phyloP scores from a whole-genome alignment of 2,329 filamentous ascomycete species.

The Diaporthe aspalathi region DNA sequence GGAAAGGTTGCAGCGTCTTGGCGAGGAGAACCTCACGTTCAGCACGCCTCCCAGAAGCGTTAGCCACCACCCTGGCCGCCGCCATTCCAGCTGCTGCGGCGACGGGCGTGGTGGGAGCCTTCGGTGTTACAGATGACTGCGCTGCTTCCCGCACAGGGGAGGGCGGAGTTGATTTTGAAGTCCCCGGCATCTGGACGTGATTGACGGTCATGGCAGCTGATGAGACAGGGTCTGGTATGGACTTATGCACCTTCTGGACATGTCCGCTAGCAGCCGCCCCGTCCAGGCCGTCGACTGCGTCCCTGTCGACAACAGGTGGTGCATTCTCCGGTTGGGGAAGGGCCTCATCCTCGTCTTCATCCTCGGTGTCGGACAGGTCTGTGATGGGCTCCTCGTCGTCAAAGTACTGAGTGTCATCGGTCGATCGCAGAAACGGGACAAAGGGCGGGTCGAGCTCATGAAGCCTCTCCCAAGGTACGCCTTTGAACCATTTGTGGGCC shows the following conservation, averaged over 20 bases:
- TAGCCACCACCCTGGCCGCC: background rate
- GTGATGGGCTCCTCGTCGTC: constrained; percentile 82
- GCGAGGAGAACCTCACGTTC: constrained; percentile 46
- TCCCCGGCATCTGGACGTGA: background rate
- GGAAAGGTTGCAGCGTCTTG: constrained; percentile 52
- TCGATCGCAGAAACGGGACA: constrained; percentile 75
- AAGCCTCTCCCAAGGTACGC: constrained; percentile 81
- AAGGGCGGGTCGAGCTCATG: constrained; percentile 81
- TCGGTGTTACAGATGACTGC: constrained; percentile 22
- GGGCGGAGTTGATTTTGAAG: background rate
- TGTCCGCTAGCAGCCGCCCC: constrained; percentile 18
- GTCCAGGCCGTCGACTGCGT: constrained; percentile 13
- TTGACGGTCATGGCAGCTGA: constrained; percentile 25
- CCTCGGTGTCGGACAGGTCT: constrained; percentile 66
- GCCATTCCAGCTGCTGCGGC: background rate
- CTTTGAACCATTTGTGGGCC: constrained; percentile 84
- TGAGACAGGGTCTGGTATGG: background rate
- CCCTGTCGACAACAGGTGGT: background rate
- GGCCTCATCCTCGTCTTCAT: constrained; percentile 38
- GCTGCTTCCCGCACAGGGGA: background rate
- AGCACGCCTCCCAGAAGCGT: constrained; percentile 23
- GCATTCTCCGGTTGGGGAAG: constrained; percentile 2
- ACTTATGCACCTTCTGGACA: background rate
- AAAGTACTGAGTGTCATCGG: constrained; percentile 89
- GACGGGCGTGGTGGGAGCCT: constrained; percentile 28